Evolutionary conservation across 2,329 filamentous ascomycete genomes (phyloP).

Genomic region (Aspergillus chevalieri): DNA sequence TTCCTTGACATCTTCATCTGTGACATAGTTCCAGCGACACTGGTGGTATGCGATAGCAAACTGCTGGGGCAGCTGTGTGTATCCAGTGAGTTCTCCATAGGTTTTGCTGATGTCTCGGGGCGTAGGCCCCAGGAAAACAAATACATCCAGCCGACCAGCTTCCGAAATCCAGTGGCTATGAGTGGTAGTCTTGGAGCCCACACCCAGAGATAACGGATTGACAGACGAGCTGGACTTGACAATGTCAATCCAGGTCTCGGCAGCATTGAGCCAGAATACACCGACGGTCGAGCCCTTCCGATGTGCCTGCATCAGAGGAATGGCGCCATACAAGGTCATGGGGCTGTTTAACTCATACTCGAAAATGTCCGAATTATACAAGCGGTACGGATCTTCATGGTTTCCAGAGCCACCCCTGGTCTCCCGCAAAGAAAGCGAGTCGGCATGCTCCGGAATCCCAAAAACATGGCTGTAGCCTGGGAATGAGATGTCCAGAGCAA

Average conservation of each 20-base stretch:
- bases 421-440: conserved; percentile 78
- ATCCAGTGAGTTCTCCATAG: conserved; percentile 87
- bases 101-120: conserved; percentile 73
- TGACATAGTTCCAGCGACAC: conserved; percentile 98
- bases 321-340: conserved; percentile 97
- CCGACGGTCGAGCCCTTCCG: conserved; percentile 88
- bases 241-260: conserved; percentile 96
- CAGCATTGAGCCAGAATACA: conserved; percentile 94
- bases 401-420: conserved; percentile 79
- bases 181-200: conserved; percentile 64
- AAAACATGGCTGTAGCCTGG: conserved; percentile 87
- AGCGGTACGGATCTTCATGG: conserved; percentile 80
- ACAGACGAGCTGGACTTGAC: conserved; percentile 67
- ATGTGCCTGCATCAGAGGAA: conserved; percentile 97
- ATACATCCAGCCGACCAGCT: conserved; percentile 80
- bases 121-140: conserved; percentile 86
- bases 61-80: conserved; percentile 82
- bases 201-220: conserved; percentile 72
- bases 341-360: conserved; percentile 96
- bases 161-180: conserved; percentile 97
- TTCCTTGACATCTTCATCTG: conserved; percentile 92
- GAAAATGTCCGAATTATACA: conserved; percentile 97
- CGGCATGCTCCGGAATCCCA: conserved; percentile 89
- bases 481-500: conserved; percentile 87
- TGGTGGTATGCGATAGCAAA: conserved; percentile 94